Conservation (phyloP, 768 basidiomycete genomes). For the Phaeolepiota aurea region DNA sequence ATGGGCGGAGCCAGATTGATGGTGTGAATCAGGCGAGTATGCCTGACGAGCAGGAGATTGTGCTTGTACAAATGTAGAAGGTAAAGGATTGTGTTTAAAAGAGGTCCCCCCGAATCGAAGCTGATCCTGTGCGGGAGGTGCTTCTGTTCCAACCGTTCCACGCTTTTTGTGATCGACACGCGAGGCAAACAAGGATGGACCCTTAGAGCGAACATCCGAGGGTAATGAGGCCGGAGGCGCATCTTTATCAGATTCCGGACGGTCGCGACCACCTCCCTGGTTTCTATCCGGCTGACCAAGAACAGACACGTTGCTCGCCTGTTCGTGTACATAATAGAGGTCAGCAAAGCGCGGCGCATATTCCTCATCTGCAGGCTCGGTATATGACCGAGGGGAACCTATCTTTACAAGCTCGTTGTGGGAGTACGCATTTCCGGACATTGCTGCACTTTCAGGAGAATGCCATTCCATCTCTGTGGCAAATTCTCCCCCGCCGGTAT, state of each 20-base stretch:
- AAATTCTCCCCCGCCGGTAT: not conserved
- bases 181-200: constrained; percentile 30
- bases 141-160: too few relatives aligned
- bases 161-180: constrained; percentile 39
- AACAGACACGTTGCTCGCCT: constrained; percentile 7
- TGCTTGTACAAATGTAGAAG: too few relatives aligned
- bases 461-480: not conserved
- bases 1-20: too few relatives aligned
- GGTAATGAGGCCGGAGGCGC: constrained; percentile 2
- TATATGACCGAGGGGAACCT: too few relatives aligned
- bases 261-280: not conserved
- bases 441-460: not conserved
- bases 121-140: too few relatives aligned
- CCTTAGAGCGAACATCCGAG: constrained; percentile 15
- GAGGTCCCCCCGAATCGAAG: too few relatives aligned
- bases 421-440: too few relatives aligned
- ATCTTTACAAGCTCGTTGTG: too few relatives aligned
- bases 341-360: constrained; percentile 27
- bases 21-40: too few relatives aligned
- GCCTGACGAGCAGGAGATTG: too few relatives aligned
- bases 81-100: too few relatives aligned
- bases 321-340: constrained; percentile 25
- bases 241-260: not conserved
- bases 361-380: constrained; percentile 2
- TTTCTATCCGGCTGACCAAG: not conserved